Base-by-base conservation (phyloP, 768 basidiomycete genomes). In the Kondoa malvinella region DNA sequence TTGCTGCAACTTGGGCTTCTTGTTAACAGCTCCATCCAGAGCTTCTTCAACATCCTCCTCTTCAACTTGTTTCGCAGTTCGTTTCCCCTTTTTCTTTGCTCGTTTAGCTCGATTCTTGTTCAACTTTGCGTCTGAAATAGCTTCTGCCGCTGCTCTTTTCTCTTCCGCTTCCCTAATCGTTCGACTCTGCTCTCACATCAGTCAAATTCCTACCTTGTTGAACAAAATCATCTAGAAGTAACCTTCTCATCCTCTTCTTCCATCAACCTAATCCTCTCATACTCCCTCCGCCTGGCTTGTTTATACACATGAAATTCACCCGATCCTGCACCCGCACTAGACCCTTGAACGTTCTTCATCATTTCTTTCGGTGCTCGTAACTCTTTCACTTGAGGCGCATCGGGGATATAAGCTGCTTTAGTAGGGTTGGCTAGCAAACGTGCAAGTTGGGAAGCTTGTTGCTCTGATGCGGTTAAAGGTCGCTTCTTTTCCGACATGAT, bases 331-430 rank as follows among this genome's bases (percentile, higher is more conserved):
- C 94, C 95, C 4, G 95, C 92, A 77, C 89, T 90, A 17, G 89
- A 92, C 0, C 95, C 95, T 77, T 96, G 92, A 4, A 99, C 94
- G 73, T 97, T 97, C 82, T 95, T 96, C 89, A 99, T 96, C 78
- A 80, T 80, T 71, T 81, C 95, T 62, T 89, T 81, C 8, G 92
- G 81, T 0, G 92, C 81, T 25, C 91, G 81, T 32, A 96, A 80
- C 0, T 81, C 81, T 80, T 89, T 92, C 70, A 88, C 87, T 76
- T 88, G 87, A 3, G 87, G 86, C 0, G 87, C 81, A n/a, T 82
- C 74, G 1, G 92, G 90, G 12, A 97, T 79, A 74, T 83, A 83
- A 0, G 86, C 88, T 1, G 86, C 84, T 76, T 91, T 92, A 4
- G 82, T 76, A 0, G 95, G 95, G 73, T 97, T 88, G 76, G 87